A percentile compares a stretch with the other conserved stretches of the same genome.
phyloP scores from a whole-genome alignment of 305 asterid genomes.

The Solanum hybrid region DNA sequence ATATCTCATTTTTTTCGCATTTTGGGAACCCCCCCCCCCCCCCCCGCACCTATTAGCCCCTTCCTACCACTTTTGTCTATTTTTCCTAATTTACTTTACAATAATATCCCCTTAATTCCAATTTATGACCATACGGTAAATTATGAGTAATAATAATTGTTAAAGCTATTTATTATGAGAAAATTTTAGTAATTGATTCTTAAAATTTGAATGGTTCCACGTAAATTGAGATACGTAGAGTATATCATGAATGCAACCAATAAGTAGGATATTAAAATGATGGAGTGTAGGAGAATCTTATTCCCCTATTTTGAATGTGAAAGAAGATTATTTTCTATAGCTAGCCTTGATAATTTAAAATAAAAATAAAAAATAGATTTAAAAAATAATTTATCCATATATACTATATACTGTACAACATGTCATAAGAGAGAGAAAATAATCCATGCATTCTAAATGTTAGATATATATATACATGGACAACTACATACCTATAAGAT shows the following conservation, averaged over 20 bases:
- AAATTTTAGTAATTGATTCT: too few species aligned
- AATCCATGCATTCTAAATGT: not conserved
- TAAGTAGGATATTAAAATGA: too few species aligned
- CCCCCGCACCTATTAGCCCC: too few species aligned
- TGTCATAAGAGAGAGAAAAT: not conserved
- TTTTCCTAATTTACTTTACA: not conserved
- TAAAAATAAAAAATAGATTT: not conserved
- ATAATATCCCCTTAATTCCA: too few species aligned
- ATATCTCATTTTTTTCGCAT: conserved; percentile 8
- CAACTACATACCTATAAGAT: not conserved
- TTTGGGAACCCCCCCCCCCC: not conserved
- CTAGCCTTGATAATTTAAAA: not conserved
- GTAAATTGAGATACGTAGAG: not conserved
- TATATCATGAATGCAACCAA: not conserved
- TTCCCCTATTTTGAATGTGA: too few species aligned
- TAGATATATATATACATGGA: not conserved
- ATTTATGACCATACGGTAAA: not conserved
- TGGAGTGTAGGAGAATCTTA: too few species aligned
- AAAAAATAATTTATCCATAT: not conserved
- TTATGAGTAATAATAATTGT: not conserved
- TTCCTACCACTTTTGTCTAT: not conserved
- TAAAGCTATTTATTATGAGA: too few species aligned
- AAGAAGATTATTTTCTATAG: not conserved
- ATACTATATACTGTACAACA: not conserved
- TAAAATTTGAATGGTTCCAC: too few species aligned